A percentile compares a stretch with the other conserved stretches of the same genome.
Conservation (phyloP, 148 eudicot genomes). For the Silene conica region DNA sequence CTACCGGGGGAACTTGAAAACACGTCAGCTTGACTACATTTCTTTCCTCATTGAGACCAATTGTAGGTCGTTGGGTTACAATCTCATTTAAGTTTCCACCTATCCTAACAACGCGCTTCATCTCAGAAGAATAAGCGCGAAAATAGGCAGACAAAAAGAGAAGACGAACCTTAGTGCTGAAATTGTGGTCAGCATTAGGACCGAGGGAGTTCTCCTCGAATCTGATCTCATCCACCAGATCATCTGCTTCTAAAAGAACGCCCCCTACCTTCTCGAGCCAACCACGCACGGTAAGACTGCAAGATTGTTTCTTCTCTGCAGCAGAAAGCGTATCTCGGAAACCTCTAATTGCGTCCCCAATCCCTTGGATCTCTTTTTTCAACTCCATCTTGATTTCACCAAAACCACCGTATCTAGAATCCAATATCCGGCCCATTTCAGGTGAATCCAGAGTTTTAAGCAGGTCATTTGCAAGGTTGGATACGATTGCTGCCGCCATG, state of each 20-base stretch:
- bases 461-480: conserved; percentile 6
- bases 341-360: conserved; percentile 1
- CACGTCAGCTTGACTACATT: not conserved
- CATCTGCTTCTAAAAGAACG: conserved; percentile 23
- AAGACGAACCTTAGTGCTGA: conserved; percentile 1
- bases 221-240: conserved; percentile 20
- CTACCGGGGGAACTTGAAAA: not conserved
- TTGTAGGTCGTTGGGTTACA: not conserved
- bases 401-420: not conserved
- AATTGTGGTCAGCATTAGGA: not conserved
- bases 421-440: not conserved
- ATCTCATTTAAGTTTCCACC: conserved; percentile 8
- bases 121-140: not conserved
- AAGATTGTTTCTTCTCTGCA: conserved; percentile 20
- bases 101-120: not conserved
- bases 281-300: conserved; percentile 10
- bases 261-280: conserved; percentile 18
- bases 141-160: conserved; percentile 1
- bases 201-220: not conserved
- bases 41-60: not conserved
- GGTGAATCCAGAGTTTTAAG: conserved; percentile 1
- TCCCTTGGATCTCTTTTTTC: conserved; percentile 8
- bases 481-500: conserved; percentile 6
- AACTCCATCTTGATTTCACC: conserved; percentile 3
- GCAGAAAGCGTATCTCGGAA: conserved; percentile 7